Evolutionary conservation across 352 stramenopile species (phyloP).

Genomic region (Saprolegnia parasitica): DNA sequence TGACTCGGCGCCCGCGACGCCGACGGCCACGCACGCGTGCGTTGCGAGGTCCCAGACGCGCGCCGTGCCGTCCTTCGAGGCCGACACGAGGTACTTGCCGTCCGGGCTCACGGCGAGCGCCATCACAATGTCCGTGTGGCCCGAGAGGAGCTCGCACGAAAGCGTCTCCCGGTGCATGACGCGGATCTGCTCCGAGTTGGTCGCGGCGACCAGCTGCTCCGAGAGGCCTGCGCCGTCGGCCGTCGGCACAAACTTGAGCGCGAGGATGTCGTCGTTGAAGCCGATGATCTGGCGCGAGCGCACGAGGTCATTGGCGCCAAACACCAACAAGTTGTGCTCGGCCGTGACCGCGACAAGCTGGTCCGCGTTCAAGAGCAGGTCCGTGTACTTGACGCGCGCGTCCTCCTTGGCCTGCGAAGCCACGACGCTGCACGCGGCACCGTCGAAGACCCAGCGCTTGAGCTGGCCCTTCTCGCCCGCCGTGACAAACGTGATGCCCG

Average conservation of each 20-base stretch:
- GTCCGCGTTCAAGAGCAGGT: slow-evolving; percentile 47
- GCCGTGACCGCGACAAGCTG: slow-evolving; percentile 73
- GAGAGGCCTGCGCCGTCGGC: slow-evolving; percentile 48
- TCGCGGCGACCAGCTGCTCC: slow-evolving; percentile 89
- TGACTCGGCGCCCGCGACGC: slow-evolving; percentile 91
- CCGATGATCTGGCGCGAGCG: slow-evolving; percentile 74
- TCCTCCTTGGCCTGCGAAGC: slow-evolving; percentile 49
- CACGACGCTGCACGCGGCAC: slow-evolving; percentile 39
- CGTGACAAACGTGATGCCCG: slow-evolving; percentile 82
- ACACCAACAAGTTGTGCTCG: slow-evolving; percentile 85
- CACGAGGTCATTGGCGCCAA: slow-evolving; percentile 53
- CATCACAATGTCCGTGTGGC: slow-evolving; percentile 97
- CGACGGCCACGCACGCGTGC: slow-evolving; percentile 81
- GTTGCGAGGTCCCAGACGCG: slow-evolving; percentile 84
- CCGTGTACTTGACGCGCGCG: slow-evolving; percentile 45
- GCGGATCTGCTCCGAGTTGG: slow-evolving; percentile 92
- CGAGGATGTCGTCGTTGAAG: slow-evolving; percentile 98
- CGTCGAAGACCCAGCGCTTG: slow-evolving; percentile 58
- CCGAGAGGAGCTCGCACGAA: slow-evolving; percentile 92
- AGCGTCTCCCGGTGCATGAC: slow-evolving; percentile 90
- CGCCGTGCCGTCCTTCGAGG: slow-evolving; percentile 92
- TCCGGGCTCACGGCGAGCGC: slow-evolving; percentile 89
- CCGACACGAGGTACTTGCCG: slow-evolving; percentile 88
- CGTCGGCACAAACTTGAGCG: slow-evolving; percentile 92
- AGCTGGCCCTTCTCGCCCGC: slow-evolving; percentile 90